phyloP scores from a whole-genome alignment of 2,329 filamentous ascomycete genomes.

The Aspergillus neoniger region DNA sequence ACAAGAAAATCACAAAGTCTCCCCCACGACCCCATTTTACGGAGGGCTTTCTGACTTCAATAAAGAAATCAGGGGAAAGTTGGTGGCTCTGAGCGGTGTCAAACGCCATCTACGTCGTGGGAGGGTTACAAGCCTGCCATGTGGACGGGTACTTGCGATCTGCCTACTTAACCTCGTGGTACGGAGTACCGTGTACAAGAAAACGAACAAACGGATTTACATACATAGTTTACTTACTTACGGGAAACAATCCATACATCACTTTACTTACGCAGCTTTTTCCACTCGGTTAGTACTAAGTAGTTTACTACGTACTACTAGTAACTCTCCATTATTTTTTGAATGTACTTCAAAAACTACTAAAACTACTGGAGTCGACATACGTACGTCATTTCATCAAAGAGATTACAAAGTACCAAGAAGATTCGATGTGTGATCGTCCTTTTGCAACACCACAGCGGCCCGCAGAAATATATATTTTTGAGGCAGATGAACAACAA shows the following conservation, averaged over 20 bases:
- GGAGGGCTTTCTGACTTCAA: neutral
- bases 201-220: slow-evolving; percentile 10
- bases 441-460: too few relatives aligned
- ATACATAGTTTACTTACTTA: slow-evolving; percentile 7
- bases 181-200: slow-evolving; percentile 16
- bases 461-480: too few relatives aligned
- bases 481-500: too few relatives aligned
- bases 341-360: too few relatives aligned
- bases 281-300: too few relatives aligned
- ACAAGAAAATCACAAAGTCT: neutral
- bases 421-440: too few relatives aligned
- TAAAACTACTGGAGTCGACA: too few relatives aligned
- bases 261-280: neutral
- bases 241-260: neutral
- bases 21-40: neutral
- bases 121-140: slow-evolving; percentile 24
- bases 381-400: too few relatives aligned
- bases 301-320: too few relatives aligned
- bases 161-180: slow-evolving; percentile 23
- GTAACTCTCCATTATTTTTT: too few relatives aligned
- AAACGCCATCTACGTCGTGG: slow-evolving; percentile 16
- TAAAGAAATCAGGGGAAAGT: neutral
- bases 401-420: too few relatives aligned
- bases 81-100: neutral
- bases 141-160: slow-evolving; percentile 27